Evolutionary conservation across 2,329 filamentous ascomycete genomes (phyloP).

Genomic region (Chaetothyriales sp.): DNA sequence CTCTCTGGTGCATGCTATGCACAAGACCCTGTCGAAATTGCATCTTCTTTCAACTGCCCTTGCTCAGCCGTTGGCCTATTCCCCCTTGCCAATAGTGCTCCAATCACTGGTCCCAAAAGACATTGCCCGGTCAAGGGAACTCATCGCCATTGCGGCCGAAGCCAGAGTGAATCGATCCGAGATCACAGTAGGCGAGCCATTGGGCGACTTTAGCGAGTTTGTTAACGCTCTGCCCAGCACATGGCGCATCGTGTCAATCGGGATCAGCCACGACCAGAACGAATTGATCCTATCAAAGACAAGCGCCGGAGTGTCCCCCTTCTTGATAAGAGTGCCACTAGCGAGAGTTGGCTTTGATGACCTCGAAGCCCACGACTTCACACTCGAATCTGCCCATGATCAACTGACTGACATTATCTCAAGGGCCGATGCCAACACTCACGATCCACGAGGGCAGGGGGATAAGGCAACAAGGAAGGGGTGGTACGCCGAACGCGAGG

Average conservation of each 20-base stretch:
- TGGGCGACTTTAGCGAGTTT: conserved; percentile 1
- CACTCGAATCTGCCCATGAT: conserved; percentile 62
- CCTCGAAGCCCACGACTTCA: conserved; percentile 66
- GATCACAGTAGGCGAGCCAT: conserved; percentile 4
- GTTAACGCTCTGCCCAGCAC: conserved; percentile 68
- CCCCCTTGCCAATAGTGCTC: conserved; percentile 11
- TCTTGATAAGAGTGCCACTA: conserved; percentile 75
- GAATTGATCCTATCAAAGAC: conserved; percentile 86
- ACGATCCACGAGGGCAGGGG: conserved; percentile 47
- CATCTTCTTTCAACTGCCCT: conserved; percentile 15
- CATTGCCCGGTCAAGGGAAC: conserved; percentile 7
- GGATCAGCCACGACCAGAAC: conserved; percentile 64
- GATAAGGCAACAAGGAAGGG: conserved; percentile 56
- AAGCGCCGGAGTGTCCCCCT: conserved; percentile 59
- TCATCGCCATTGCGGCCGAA: conserved; percentile 3
- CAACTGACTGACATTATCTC: conserved; percentile 75
- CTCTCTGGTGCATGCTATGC: conserved; percentile 10
- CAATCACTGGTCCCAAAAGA: conserved; percentile 12
- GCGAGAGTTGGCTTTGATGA: conserved; percentile 70
- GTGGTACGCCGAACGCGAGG: conserved; percentile 83
- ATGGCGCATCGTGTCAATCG: conserved; percentile 80
- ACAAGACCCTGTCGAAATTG: conserved; percentile 12
- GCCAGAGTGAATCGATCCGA: background rate
- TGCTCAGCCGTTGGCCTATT: conserved; percentile 9
- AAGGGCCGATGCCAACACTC: conserved; percentile 70